Evolutionary conservation across 257 asterid genomes (phyloP).

Genomic region (Solanum boliviense): DNA sequence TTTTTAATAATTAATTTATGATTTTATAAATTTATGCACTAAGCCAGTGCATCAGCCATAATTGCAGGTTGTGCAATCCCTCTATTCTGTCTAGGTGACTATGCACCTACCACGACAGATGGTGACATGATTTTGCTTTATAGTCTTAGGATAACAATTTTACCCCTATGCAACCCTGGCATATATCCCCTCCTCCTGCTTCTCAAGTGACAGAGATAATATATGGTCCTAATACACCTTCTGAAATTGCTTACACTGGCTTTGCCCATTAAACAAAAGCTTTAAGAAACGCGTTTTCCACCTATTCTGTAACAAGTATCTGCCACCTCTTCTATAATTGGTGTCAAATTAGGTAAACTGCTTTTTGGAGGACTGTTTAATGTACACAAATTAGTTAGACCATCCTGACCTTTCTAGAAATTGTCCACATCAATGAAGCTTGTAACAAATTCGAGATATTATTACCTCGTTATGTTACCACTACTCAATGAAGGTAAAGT

Average conservation of each 20-base stretch:
- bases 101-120: background rate
- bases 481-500: background rate
- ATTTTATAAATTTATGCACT: background rate
- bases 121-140: background rate
- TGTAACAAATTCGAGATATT: background rate
- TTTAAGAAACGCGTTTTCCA: background rate
- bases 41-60: background rate
- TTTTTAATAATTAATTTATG: background rate
- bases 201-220: background rate
- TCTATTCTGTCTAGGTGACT: background rate
- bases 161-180: background rate
- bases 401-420: background rate
- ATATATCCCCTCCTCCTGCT: background rate
- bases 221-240: background rate
- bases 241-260: background rate
- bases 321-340: background rate
- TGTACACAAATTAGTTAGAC: background rate
- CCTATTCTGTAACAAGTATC: background rate
- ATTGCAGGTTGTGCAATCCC: background rate
- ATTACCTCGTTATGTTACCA: background rate
- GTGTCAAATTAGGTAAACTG: background rate
- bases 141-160: background rate
- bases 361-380: background rate
- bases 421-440: background rate
- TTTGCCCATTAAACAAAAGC: background rate